Base-by-base conservation (phyloP, 805 yeast species). In the Teunomyces lycoperdinae region DNA sequence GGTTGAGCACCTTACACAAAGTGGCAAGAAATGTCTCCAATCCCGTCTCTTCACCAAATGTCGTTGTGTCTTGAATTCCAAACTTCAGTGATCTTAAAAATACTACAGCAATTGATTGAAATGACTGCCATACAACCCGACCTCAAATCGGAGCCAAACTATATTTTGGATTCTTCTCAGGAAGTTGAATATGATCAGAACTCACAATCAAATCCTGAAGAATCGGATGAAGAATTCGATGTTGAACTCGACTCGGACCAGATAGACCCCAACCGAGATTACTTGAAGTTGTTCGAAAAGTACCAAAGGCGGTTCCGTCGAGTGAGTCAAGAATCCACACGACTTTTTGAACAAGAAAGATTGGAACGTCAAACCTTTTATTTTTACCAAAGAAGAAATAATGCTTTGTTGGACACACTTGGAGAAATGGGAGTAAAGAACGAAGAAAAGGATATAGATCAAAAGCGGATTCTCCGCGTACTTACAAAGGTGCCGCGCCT, bases 361-460 rank as follows among this genome's bases (percentile, higher is more conserved):
- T 55, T 65, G 16, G 73, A 67, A 51, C 50, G 77, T 26, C 66
- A 68, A 42, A 55, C 75, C 5, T 49, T 71, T 11, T 51, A 60
- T 38, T 66, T 58, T 49, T 68, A 62, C 46, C 61, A 68, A 43
- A 51, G 77, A 42, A 59, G 75, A 35, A 70, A 70, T 49, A 66
- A 68, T 42, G 73, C 74, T 0, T 42, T 73, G 29, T 46, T 73
- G 8, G 70, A 69, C 28, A 40, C 68, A 8, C 47, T 71, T 5
- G 54, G 44, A 8, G 55, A 58, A 24, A 43, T 52, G 8, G 66
- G 56, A 5, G 56, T 38, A 24, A 31, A 16, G 20, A 28, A 4
- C 14, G 17, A 13, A 30, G 43, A 3, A 42, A 42, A 24, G 38
- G 45, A 42, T 42, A 48, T 43, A 11, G 54, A 48, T 14, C 17